Base-by-base conservation (phyloP, 2,329 filamentous ascomycete genomes). In the Beauveria sp. region DNA sequence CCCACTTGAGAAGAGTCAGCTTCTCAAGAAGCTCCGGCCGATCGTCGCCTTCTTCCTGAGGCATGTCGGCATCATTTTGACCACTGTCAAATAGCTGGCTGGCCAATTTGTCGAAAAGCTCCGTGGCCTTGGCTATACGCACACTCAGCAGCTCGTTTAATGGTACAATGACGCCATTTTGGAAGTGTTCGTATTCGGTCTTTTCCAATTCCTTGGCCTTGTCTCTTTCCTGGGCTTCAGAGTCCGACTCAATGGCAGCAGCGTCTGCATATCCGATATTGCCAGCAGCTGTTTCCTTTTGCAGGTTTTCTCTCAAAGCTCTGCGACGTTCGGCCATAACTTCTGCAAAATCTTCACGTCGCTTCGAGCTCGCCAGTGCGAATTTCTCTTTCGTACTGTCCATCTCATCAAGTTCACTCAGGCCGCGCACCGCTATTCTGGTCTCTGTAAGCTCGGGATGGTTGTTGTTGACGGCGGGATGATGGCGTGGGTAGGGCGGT, bases 41-140 rank as follows among this genome's bases (percentile, higher is more conserved):
- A 72, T 97, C 93, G 67, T 98, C 93, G 20, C 95, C 93, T 76
- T 97, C 93, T 73, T 96, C 92, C 72, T 97, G 93, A 0, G 92
- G 89, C 73, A 91, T 86, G 69, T 96, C 93, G 0, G 92, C 71
- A 84, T 88, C 62, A 83, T 88, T 75, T 28, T 73, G 70, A 20
- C 70, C 73, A 65, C 91, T 88, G 57, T 86, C 86, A 64, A 89
- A 90, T 0, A 97, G 80, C 49, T 88, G 86, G 10, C 83, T 82
- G 28, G 87, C 85, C 28, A 97, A 77, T 63, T 90, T 84, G 62
- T 90, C 84, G 66, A 97, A 93, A n/a, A 91, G 85, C 12, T 84
- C 80, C 0, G 89, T 90, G 0, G 91, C 88, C 59, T 86, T 84
- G 8, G 81, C 79, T 50, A 97, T 90, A 14, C 92, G 87, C 58